Percentiles rank a stretch among this genome's conserved stretches.
Conservation (phyloP, 1,284 basidiomycete genomes). For the Hypsizygus ulmarius region DNA sequence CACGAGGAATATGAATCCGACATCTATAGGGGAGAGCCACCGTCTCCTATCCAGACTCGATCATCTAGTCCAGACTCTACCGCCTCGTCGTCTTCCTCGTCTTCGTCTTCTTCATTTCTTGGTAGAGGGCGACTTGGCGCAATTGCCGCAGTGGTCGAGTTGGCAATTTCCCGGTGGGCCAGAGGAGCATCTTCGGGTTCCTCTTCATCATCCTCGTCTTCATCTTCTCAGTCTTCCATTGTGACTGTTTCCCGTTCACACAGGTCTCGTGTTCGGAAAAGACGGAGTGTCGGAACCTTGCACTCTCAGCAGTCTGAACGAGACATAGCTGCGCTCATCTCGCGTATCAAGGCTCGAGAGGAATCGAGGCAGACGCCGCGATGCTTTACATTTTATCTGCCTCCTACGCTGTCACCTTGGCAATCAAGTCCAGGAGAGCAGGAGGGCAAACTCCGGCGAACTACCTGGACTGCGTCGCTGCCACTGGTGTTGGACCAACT, state of each 20-base stretch:
- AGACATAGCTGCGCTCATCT: conserved; percentile 50
- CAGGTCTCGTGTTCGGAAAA: conserved; percentile 39
- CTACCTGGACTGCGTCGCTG: conserved; percentile 58
- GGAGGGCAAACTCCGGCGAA: conserved; percentile 27
- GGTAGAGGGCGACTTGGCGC: conserved; percentile 41
- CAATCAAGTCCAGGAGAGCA: conserved; percentile 2
- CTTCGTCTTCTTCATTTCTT: conserved; percentile 37
- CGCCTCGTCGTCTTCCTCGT: conserved; percentile 41
- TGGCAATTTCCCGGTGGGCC: conserved; percentile 56
- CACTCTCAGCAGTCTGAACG: conserved; percentile 53
- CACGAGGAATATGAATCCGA: conserved; percentile 43
- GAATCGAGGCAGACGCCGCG: conserved; percentile 57
- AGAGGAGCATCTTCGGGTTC: conserved; percentile 37
- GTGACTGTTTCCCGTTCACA: conserved; percentile 40
- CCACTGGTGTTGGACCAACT: conserved; percentile 55
- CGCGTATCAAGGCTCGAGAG: conserved; percentile 58
- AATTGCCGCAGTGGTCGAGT: conserved; percentile 51
- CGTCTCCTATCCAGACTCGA: conserved; percentile 30
- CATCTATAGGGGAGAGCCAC: conserved; percentile 61
- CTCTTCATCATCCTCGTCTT: conserved; percentile 40
- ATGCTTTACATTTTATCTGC: conserved; percentile 65
- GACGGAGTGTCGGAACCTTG: conserved; percentile 45
- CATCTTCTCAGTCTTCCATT: conserved; percentile 38
- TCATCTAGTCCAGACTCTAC: conserved; percentile 29
- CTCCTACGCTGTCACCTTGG: conserved; percentile 34